A percentile compares a stretch with the other conserved stretches of the same genome.
phyloP scores from a whole-genome alignment of 2,329 filamentous ascomycete species.

The Colletotrichum sp. region DNA sequence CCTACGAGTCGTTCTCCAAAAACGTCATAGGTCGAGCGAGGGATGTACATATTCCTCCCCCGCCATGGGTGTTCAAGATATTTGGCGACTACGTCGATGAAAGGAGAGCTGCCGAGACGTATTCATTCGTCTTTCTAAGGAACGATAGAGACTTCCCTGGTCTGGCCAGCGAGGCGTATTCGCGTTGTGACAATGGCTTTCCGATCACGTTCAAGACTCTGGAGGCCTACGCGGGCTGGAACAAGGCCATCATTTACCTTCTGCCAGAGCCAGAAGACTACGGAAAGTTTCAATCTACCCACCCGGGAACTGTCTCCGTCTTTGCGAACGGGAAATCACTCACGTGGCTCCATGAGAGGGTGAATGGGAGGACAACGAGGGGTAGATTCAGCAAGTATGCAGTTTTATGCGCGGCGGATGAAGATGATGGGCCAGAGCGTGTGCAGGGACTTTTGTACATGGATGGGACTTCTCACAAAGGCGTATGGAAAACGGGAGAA shows the following conservation, averaged over 20 bases:
- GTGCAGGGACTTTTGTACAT: background rate
- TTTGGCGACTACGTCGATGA: background rate
- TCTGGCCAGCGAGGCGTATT: background rate
- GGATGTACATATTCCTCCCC: background rate
- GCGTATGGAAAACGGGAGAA: background rate
- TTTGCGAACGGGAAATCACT: background rate
- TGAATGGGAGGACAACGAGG: background rate
- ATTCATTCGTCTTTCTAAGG: background rate
- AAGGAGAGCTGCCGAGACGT: background rate
- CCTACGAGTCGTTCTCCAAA: fast-evolving
- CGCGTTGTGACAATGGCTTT: fast-evolving
- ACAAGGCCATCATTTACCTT: background rate
- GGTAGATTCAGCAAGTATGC: background rate
- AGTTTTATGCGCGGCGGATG: background rate
- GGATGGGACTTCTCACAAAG: background rate
- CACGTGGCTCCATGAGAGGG: background rate
- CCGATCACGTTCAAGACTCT: background rate
- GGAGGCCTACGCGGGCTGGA: background rate
- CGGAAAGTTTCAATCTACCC: background rate
- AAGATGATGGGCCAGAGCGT: background rate
- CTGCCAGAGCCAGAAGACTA: background rate
- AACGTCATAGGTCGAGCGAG: background rate
- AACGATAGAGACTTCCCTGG: fast-evolving
- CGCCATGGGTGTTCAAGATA: background rate
- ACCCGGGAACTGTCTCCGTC: background rate